A percentile compares a stretch with the other conserved stretches of the same genome.
phyloP scores from a whole-genome alignment of 768 basidiomycete species.

The Termitomyces sp. region DNA sequence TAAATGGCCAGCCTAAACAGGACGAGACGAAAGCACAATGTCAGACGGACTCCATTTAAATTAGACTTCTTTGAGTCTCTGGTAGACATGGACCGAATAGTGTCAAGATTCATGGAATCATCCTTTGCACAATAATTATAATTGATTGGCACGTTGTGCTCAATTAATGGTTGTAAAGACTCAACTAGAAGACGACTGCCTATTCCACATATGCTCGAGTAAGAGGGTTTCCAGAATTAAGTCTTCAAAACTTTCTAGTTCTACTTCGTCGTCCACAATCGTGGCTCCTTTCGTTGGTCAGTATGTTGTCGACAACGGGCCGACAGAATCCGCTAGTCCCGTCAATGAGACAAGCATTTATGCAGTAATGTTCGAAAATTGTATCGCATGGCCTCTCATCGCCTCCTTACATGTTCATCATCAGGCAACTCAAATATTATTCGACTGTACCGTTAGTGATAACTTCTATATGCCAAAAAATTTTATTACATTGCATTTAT shows the following conservation, averaged over 20 bases:
- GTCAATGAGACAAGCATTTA: too few relatives aligned
- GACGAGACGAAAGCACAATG: neutral
- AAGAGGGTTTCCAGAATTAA: too few relatives aligned
- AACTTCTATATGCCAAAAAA: neutral
- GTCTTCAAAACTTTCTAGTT: too few relatives aligned
- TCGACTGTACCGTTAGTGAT: neutral
- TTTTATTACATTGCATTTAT: slow-evolving; percentile 12
- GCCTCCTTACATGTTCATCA: neutral
- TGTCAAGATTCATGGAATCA: neutral
- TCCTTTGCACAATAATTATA: neutral
- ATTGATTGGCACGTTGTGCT: neutral
- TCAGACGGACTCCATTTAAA: neutral
- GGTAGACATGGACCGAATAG: neutral
- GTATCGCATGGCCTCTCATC: neutral
- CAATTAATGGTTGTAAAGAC: neutral
- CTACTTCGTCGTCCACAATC: too few relatives aligned
- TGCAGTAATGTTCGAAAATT: too few relatives aligned
- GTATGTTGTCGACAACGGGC: too few relatives aligned
- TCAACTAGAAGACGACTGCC: neutral
- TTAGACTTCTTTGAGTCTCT: neutral
- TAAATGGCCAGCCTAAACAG: neutral
- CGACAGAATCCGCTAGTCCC: too few relatives aligned
- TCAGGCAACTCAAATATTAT: neutral
- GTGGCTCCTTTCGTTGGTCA: too few relatives aligned
- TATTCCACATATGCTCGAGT: too few relatives aligned